Base-by-base conservation (phyloP, 805 yeast species). In the Blastobotrys americana region DNA sequence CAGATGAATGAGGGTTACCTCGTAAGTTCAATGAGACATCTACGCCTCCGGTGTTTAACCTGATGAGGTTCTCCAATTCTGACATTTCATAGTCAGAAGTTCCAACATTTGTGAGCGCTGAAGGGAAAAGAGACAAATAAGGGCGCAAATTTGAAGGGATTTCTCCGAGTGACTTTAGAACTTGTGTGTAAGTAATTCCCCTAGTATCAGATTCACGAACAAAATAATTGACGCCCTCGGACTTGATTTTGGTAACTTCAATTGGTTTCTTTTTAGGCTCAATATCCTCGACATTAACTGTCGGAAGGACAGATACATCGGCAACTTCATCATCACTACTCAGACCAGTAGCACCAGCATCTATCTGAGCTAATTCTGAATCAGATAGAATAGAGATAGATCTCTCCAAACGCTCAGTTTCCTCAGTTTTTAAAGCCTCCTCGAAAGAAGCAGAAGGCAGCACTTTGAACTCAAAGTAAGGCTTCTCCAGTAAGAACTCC, bases 81-180 rank as follows among this genome's bases (percentile, higher is more conserved):
- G 86, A 84, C 75, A 85, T 85, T 0, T 82, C 60, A 47, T 82
- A 79, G 5, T 63, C 56, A 5, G 68, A 60, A 1, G 98, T 90
- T n/a, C 98, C 98, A 50, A 93, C 70, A 58, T 81, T 86, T 2
- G 95, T 83, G 48, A 93, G 67, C 39, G 95, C 82, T 22, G 81
- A 83, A 6, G 82, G 69, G 65, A 84, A 93, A 37, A 93, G 61
- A 0, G 96, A 84, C 48, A 93, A 60, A 52, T 76, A 88, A 31
- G 82, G 79, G 44, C 81, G 72, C 39, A 84, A 68, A 4, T 78
- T 77, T 2, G 65, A 52, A 9, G 95, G 90, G 4, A 90, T 58
- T 3, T 65, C 49, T 5, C 75, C 65, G 22, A 90, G 60, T 35
- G 78, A 71, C 48, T 82, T 81, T 31, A 78, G 63, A n/a, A 84